These are phyloP conservation scores for Lepidium sativum DNA, from an alignment of 345 rosid species.

Conservation along the genomic window DNA sequence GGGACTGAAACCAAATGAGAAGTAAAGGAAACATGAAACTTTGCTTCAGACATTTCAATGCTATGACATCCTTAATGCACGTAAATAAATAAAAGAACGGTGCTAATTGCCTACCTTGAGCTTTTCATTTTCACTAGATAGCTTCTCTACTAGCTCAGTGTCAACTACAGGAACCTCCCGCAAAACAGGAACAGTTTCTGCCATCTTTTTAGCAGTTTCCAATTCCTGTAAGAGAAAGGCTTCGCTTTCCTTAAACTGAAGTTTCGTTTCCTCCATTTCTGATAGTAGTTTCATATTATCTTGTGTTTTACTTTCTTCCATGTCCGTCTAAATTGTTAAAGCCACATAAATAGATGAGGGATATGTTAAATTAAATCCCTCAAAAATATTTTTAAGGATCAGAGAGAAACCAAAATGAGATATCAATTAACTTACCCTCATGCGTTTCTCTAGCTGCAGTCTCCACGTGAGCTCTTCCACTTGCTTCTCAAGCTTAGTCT, in stretches of 20 bases:
- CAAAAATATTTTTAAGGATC: background rate
- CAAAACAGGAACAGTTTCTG: conserved; percentile 62
- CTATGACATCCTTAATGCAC: background rate
- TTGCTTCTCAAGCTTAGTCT: conserved; percentile 82
- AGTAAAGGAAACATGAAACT: conserved; percentile 3
- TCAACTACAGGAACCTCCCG: conserved; percentile 83
- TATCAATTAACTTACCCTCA: conserved; percentile 43
- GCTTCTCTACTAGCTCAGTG: conserved; percentile 57
- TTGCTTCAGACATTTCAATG: conserved; percentile 12
- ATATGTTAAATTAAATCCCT: background rate
- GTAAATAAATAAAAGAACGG: background rate
- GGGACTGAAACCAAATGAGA: conserved; percentile 40
- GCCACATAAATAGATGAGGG: conserved; percentile 1
- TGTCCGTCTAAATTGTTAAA: conserved; percentile 49
- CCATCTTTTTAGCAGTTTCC: conserved; percentile 58
- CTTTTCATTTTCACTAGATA: conserved; percentile 68
- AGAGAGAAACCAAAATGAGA: background rate
- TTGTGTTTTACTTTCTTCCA: conserved; percentile 84
- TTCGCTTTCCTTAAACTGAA: conserved; percentile 69
- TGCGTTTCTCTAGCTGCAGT: conserved; percentile 74
- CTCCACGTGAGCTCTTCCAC: conserved; percentile 87
- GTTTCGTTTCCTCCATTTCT: conserved; percentile 61
- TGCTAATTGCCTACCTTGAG: conserved; percentile 53
- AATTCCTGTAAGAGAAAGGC: conserved; percentile 53
- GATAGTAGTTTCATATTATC: conserved; percentile 79